Evolutionary conservation across 768 basidiomycete species (phyloP), one percentile per base, ranked within the genome.

Genomic region (Cystobasidiopsis lactophilus): DNA sequence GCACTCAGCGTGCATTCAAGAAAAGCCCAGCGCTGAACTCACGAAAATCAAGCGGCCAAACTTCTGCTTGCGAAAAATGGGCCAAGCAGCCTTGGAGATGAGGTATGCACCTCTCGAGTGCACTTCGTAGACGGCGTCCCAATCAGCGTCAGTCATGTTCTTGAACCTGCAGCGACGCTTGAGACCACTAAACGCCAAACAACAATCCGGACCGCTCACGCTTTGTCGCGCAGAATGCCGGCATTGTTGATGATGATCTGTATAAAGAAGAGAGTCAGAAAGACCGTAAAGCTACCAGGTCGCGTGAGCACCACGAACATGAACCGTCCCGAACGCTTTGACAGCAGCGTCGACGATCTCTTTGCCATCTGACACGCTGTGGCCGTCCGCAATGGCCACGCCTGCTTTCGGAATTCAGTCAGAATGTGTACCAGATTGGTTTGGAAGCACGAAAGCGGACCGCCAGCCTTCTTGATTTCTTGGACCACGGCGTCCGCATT

Each of bases 31-130:
- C 54, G 91, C 88, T 24, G 89, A 84, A 61, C 85, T 86, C 23
- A 86, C 72, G n/a, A 83, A 86, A 61, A 98, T 74, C 56, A 98
- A 73, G 52, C 89, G 78, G 3, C 93, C 93, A 58, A 83, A 95
- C 70, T 88, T 82, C 66, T 89, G 85, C 61, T 82, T 85, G 58
- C 88, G 75, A 73, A 98, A 91, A 63, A 82, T 70, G 14, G 88
- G 85, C 93, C 93, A 98, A 29, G 77, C 88, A 37, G 93, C 89
- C 64, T 91, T 83, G 29, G 62, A 52, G 57, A 80, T 81, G 10
- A 21, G 24, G 19, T 14, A 41, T 7, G 30, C 21, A 4, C n/a
- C 40, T 43, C n/a, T 11, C 10, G n/a, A 4, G n/a, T 30, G 23
- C 23, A 47, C 45, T 10, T 47, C n/a, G 24, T 27, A 27, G 29